These are phyloP conservation scores for Crassisporium funariophilum DNA, from an alignment of 768 basidiomycete species.

Conservation along the genomic window DNA sequence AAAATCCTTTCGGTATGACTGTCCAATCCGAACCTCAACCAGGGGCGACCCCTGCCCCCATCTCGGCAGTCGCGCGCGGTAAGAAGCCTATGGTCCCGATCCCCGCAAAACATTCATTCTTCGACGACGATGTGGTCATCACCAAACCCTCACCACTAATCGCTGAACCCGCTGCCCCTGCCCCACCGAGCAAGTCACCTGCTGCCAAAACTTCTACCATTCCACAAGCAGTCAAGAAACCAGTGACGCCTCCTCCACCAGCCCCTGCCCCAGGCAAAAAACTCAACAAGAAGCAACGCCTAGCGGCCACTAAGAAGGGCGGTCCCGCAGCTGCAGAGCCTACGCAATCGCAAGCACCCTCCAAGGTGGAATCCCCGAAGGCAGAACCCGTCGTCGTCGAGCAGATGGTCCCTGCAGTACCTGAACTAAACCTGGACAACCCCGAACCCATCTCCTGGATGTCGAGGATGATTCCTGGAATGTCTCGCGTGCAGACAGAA, in stretches of 20 bases:
- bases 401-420: no score
- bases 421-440: no score
- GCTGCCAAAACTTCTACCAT: slow-evolving; percentile 1
- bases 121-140: neutral
- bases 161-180: neutral
- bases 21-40: no score
- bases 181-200: neutral
- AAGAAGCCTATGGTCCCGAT: no score
- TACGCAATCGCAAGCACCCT: no score
- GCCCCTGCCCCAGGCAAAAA: slow-evolving; percentile 26
- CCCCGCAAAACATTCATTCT: neutral
- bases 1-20: no score
- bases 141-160: slow-evolving; percentile 6
- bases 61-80: no score
- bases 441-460: slow-evolving; percentile 9
- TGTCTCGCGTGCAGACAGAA: slow-evolving; percentile 7
- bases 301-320: slow-evolving; percentile 23
- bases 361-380: neutral
- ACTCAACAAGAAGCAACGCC: slow-evolving; percentile 33
- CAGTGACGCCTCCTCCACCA: slow-evolving; percentile 9
- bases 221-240: slow-evolving; percentile 8
- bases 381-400: neutral
- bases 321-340: slow-evolving; percentile 8
- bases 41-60: no score
- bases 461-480: slow-evolving; percentile 14